Base-by-base conservation (phyloP, 2,329 filamentous ascomycete species). In the Aspergillus clavatus region DNA sequence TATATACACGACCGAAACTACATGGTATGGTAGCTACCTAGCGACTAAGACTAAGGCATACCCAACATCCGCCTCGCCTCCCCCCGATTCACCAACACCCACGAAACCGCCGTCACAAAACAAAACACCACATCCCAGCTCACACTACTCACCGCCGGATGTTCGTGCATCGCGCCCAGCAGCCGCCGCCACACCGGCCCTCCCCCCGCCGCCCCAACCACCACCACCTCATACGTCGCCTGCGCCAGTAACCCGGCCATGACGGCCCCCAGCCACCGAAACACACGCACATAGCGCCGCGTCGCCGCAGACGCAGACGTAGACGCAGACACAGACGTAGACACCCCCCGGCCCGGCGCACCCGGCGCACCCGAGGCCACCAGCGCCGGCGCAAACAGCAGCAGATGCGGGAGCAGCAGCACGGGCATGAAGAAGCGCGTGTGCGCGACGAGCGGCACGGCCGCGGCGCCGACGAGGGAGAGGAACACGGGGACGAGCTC, bases 71-170 rank as follows among this genome's bases (percentile, higher is more conserved):
- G n/a, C n/a, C n/a, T n/a, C n/a, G n/a, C n/a, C n/a, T n/a, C n/a
- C n/a, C n/a, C n/a, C n/a, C n/a, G n/a, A n/a, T n/a, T n/a, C n/a
- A n/a, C n/a, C n/a, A n/a, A n/a, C n/a, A n/a, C n/a, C n/a, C n/a
- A n/a, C n/a, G n/a, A n/a, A n/a, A n/a, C n/a, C n/a, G n/a, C n/a
- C n/a, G n/a, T 51, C 11, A 54, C 12, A 1, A 70, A 68, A 18
- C 75, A 79, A 27, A 82, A 67, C 11, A 84, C 58, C 1, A 81
- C 80, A 60, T 85, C 82, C 62, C 75, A 76, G 5, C 75, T 78
- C 0, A 77, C 76, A 14, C 73, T 75, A 16, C 75, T 74, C 23
- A 84, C 74, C 18, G 74, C 76, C 0, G 81, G 80, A 56, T 84
- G 79, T 42, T 77, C 77, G 47, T 69, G 71, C 40, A 79, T 70